Conservation (phyloP, 192 early-diverging fungal species). For the Entophlyctis luteolus region DNA sequence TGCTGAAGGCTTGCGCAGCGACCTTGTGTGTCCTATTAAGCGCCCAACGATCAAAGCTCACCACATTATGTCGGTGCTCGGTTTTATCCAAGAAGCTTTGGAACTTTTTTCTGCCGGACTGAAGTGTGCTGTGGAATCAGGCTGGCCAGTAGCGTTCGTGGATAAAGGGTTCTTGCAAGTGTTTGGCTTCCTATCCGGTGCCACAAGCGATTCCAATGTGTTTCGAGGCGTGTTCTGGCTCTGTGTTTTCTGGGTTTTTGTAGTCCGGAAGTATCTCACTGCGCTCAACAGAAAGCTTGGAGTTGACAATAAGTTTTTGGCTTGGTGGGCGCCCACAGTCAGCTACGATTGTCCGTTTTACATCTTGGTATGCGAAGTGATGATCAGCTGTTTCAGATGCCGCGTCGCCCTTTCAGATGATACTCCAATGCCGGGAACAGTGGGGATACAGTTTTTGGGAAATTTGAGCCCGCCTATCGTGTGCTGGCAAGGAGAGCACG, state of each 20-base stretch:
- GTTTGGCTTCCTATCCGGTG: not conserved
- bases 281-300: not conserved
- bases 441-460: not conserved
- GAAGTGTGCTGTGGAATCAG: not conserved
- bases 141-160: not conserved
- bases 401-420: too few relatives aligned
- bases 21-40: not conserved
- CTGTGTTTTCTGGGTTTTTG: not conserved
- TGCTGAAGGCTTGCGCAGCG: not conserved
- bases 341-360: not conserved
- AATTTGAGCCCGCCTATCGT: not conserved
- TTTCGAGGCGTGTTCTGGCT: not conserved
- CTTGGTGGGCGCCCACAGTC: not conserved
- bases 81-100: not conserved
- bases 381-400: not conserved
- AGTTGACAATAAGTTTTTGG: not conserved
- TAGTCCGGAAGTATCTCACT: not conserved
- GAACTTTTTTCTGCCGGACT: not conserved
- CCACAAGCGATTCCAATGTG: not conserved
- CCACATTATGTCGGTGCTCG: not conserved
- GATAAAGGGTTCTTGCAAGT: not conserved
- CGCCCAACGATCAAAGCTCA: not conserved
- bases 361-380: not conserved
- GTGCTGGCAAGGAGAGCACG: constrained; percentile 1
- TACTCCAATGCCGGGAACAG: not conserved